Base-by-base conservation (phyloP, 106 monocot genomes). In the Acorus gramineus region DNA sequence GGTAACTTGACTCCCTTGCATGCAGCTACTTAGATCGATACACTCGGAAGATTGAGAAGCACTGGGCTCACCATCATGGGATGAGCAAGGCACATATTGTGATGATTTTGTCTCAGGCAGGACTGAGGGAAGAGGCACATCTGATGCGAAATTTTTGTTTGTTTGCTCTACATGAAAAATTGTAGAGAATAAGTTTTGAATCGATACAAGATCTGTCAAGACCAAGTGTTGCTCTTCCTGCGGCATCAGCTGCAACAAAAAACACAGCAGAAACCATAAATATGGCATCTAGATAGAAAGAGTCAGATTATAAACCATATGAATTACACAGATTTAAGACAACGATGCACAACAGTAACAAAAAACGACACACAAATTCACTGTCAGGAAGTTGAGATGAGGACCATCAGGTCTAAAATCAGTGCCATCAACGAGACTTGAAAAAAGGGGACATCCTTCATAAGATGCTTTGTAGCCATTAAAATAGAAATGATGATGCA, bases 111-210 rank as follows among this genome's bases (percentile, higher is more conserved):
- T 42, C 51, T 45, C 46, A 57, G 47, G 56, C 48, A 45, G 55
- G 44, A 12, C 46, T 46, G 62, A 42, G 42, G 62, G 49, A 64
- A 64, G 53, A 57, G 61, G 50, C 14, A 72, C 51, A 59, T 2
- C n/a, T 46, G 71, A 67, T 12, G 55, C 11, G 42, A 62, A 46
- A 77, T 74, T 61, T 63, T 7, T 42, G 46, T 56, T 67, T 28
- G 28, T 66, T 70, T 64, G 65, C 58, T 75, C 72, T 61, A 63
- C 68, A 73, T 78, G 76, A 72, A 98, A 86, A 4, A 73, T 42
- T 47, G 67, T 64, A 53, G 77, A 78, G 76, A 98, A 83, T 57
- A 77, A 56, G 56, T 83, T 81, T 74, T 92, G 91, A 58, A 92
- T 81, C 10, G 56, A 59, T 44, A 79, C 1, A 66, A 96, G 66